Evolutionary conservation across 305 asterid genomes (phyloP), one percentile per base, ranked within the genome.

Genomic region (Plantago lanceolata): DNA sequence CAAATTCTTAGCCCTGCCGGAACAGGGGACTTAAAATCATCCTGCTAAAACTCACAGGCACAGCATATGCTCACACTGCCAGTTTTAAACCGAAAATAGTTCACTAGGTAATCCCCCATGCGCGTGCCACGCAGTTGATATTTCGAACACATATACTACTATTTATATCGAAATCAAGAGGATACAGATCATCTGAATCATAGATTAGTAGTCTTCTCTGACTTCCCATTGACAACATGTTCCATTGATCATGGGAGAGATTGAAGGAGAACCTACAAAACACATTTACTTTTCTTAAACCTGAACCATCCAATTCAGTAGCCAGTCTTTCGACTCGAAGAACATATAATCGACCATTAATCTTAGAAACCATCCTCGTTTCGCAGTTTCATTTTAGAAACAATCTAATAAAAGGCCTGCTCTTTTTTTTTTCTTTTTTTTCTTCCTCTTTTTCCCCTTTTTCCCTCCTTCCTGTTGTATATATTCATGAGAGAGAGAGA

Each of bases 301-400:
- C 59, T 62, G 33, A 63, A 60, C 79, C 48, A 58, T 68, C 76
- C 59, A 50, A 44, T 59, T 44, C 33, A 61, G 35, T 28, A 2
- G 20, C 26, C 14, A 44, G 43, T 53, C 52, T 19, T 35, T 68
- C 12, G 16, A 12, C 47, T 8, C 12, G 16, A 2, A 40, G 47
- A 40, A 40, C 15, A 40, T 40, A 12, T 40, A 40, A 40, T 40
- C 15, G 1, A 40, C 14, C 16, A 40, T 40, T 9, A 40, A 40
- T 8, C 47, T 9, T 4, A 40, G 3, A 40, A 11, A 40, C 16
- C 47, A 40, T 40, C 47, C 12, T 7, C 2, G 16, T 2, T 40
- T 40, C 47, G 2, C 47, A 40, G 47, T 11, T 40, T 40, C n/a
- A 37, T 8, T 19, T 43, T 24, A 45, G 21, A 19, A 48, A 57